Evolutionary conservation across 108 stramenopile species (phyloP), one percentile per base, ranked within the genome.

Genomic region (Fragilariopsis cylindrus): DNA sequence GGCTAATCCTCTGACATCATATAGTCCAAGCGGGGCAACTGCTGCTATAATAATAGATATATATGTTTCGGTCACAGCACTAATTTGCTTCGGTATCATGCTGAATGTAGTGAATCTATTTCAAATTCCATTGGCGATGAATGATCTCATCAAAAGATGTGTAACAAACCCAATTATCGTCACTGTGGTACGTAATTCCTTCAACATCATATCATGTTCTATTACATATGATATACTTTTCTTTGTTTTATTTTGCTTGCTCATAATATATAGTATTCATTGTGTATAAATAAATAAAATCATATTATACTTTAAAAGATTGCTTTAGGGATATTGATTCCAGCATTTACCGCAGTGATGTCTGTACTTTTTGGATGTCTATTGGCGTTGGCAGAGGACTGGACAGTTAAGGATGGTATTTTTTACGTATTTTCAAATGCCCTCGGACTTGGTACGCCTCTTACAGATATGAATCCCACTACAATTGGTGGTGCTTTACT

Each of bases 31-130:
- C 47, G 43, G 4, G 3, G 30, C 5, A 16, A 30, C 58, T 9
- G 65, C 11, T 4, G 65, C 43, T 6, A 4, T 66, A 45, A 5
- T 66, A 9, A 6, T 66, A 9, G 65, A 66, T 48, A 66, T 66
- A 8, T 66, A 66, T 66, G 65, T 66, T 9, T 19, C 46, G 3
- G n/a, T 48, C 47, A 16, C 47, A 43, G n/a, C 65, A 0, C 65
- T 66, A 21, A 19, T 66, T 66, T 48, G 44, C 47, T 66, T 66
- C 47, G 65, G 65, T 66, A 66, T 66, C 18, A 5, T 66, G 13
- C 65, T 66, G 0, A 66, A 66, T 39, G n/a, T 66, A 11, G 65
- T 66, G 3, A 47, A 66, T 48, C 15, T 66, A 8, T 66, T 66
- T 44, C 19, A 66, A 12, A 11, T 66, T 66, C 65, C 65, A 43